Percentiles rank a stretch among this genome's conserved stretches.
Conservation (phyloP, 2,329 filamentous ascomycete genomes). For the Penicillium psychrosexuale region DNA sequence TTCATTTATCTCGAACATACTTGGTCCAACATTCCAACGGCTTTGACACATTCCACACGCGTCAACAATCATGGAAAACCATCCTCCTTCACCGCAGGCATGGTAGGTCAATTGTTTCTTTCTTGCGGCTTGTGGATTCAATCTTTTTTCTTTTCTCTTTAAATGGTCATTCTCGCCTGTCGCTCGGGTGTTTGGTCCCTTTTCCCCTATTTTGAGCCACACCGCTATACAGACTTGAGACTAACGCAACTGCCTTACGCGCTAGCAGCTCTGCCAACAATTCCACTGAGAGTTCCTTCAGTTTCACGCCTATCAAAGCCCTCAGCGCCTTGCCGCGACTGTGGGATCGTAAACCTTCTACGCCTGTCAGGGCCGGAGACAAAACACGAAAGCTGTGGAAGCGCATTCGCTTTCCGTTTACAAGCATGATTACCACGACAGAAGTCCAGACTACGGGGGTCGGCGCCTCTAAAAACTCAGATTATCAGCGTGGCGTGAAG, state of each 20-base stretch:
- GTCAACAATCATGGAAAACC: conserved; percentile 23
- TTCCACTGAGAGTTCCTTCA: conserved; percentile 28
- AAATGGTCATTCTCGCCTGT: not conserved
- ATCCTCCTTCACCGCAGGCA: conserved; percentile 17
- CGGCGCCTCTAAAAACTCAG: conserved; percentile 28
- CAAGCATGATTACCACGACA: conserved; percentile 29
- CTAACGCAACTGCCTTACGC: conserved; percentile 11
- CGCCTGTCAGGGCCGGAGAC: conserved; percentile 38
- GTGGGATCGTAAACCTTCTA: conserved; percentile 47
- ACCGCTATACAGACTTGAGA: not conserved
- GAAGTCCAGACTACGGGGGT: conserved; percentile 34
- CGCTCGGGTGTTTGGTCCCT: conserved; percentile 1
- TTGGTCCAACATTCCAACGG: conserved; percentile 9
- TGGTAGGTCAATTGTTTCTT: conserved; percentile 15
- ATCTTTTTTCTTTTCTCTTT: not conserved
- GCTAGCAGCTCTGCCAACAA: conserved; percentile 11
- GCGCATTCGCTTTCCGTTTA: conserved; percentile 39
- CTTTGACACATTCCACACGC: conserved; percentile 27
- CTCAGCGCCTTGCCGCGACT: conserved; percentile 36
- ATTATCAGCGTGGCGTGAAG: conserved; percentile 37
- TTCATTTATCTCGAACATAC: not conserved
- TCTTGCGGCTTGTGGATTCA: not conserved
- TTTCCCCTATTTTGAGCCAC: conserved; percentile 1
- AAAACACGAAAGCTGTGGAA: conserved; percentile 49
- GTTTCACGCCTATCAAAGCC: conserved; percentile 43